Conservation (phyloP, 78 protist species). For the Dictyostelium firmibasis region DNA sequence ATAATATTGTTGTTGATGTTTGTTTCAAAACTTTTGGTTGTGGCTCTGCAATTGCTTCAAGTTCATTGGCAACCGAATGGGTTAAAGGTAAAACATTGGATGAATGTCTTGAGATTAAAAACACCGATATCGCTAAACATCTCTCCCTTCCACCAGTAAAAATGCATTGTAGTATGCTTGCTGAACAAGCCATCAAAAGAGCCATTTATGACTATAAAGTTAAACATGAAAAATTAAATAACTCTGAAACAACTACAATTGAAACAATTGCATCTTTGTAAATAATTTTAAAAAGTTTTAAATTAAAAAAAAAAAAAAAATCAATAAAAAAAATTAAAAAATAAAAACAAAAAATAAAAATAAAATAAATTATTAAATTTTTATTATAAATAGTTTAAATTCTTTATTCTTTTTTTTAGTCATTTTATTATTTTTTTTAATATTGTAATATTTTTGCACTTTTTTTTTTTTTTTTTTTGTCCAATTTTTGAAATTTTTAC, state of each 20-base stretch:
- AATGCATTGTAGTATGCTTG: conserved; percentile 97
- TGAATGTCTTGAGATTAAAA: conserved; percentile 89
- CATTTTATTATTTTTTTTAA: too few relatives aligned
- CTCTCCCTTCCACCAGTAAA: conserved; percentile 98
- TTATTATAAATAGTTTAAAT: background rate
- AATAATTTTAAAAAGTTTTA: conserved; percentile 7
- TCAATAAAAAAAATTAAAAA: background rate
- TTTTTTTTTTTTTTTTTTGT: too few relatives aligned
- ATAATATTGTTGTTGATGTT: conserved; percentile 88
- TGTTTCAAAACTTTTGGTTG: conserved; percentile 98
- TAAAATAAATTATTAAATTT: background rate
- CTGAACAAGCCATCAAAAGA: conserved; percentile 97
- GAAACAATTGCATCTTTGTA: background rate
- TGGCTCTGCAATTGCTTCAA: conserved; percentile 98
- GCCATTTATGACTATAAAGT: conserved; percentile 90
- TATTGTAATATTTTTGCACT: too few relatives aligned
- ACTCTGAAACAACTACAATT: background rate
- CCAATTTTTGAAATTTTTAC: too few relatives aligned
- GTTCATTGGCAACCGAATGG: conserved; percentile 88
- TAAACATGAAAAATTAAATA: conserved; percentile 77
- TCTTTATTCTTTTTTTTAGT: too few relatives aligned
- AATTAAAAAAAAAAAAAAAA: background rate
- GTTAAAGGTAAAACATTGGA: conserved; percentile 95
- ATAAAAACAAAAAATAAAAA: background rate
- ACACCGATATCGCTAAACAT: conserved; percentile 94